Base-by-base conservation (phyloP, 768 basidiomycete species). In the Auricularia cornea region DNA sequence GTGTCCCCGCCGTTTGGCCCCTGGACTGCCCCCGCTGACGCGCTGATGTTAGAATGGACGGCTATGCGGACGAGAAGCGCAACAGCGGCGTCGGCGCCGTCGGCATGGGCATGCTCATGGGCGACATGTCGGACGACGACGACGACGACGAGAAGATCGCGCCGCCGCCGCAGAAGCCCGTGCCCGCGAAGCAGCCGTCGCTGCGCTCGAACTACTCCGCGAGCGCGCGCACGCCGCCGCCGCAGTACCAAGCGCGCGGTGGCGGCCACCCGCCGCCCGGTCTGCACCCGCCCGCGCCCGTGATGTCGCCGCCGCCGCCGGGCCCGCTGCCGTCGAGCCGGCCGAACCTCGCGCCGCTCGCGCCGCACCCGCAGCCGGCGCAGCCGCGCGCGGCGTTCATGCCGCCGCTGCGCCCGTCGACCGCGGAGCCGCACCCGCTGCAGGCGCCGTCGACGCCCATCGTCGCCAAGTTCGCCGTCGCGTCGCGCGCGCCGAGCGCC, bases 391-490 rank as follows among this genome's bases (percentile, higher is more conserved):
- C 54, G 26, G 54, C 54, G 54, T 57, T 57, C 54, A 57, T 57
- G 54, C 48, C 62, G 31, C 35, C 54, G 32, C 14, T 40, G 16
- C 56, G 56, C 54, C 54, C 54, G 26, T 16, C 54, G 26, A 57
- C 54, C 32, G 31, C 62, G 4, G 54, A 57, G 54, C 90, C 89
- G 3, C 90, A 90, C 67, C 89, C 91, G 3, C 79, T 93, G 3
- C 85, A 84, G 60, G 84, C 90, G 0, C 88, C 90, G 4, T 79
- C 87, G 66, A 89, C 88, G 0, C 91, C 91, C 60, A 92, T 92
- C 65, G 84, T 80, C 0, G 90, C 91, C 18, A 85, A 84, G 30
- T 92, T 93, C 68, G 88, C 80, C 3, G 44, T 48, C 23, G 44
- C 44, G 12, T 12, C 44, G 44, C 84, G 88, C 51, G 90, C 90